phyloP scores from a whole-genome alignment of 192 early-diverging fungal genomes.

The Piromyces sp. region DNA sequence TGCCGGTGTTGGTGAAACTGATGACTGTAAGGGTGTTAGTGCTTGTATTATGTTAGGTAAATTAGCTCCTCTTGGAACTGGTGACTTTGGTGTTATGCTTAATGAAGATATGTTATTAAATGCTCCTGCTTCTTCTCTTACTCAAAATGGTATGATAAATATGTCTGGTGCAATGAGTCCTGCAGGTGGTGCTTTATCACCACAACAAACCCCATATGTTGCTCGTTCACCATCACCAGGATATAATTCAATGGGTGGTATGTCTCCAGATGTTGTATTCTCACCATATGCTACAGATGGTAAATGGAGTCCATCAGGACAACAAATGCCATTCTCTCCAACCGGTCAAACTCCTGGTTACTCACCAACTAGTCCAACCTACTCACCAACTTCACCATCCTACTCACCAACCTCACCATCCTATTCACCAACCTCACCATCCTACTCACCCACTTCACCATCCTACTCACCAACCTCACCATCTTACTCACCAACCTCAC shows the following conservation, averaged over 20 bases:
- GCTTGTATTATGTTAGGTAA: conserved; percentile 97
- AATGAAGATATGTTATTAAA: conserved; percentile 77
- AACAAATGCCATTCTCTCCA: neutral
- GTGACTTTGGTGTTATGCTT: conserved; percentile 80
- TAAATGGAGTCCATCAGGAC: neutral
- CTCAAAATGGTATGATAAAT: conserved; percentile 13
- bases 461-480: neutral
- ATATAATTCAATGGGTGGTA: neutral
- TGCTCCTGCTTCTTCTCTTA: conserved; percentile 8
- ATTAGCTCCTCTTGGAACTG: conserved; percentile 87
- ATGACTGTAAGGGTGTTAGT: conserved; percentile 89
- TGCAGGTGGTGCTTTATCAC: neutral
- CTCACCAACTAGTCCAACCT: conserved; percentile 38
- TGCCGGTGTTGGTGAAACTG: conserved; percentile 72
- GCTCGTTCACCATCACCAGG: neutral
- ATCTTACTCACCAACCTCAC: neutral
- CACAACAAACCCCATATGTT: neutral
- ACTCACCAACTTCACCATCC: conserved; percentile 55
- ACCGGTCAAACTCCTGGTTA: conserved; percentile 17
- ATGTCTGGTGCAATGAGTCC: conserved; percentile 8
- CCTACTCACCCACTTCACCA: neutral
- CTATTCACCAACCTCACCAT: neutral
- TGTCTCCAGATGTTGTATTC: neutral
- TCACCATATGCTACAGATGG: neutral
- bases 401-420: conserved; percentile 26